Evolutionary conservation across 345 rosid genomes (phyloP).

Genomic region (Orychophragmus violaceus): DNA sequence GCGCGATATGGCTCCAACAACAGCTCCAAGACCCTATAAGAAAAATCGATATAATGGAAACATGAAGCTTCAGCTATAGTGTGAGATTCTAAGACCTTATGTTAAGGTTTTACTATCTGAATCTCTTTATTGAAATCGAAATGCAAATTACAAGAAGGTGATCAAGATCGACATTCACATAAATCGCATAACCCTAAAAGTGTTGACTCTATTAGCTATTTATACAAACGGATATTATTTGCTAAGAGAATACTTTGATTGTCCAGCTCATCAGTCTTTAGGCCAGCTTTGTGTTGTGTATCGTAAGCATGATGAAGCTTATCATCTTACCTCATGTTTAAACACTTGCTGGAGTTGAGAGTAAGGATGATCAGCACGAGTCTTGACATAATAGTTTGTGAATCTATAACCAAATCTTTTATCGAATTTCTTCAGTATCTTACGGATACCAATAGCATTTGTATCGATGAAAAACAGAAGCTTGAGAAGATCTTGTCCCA

Average conservation of each 20-base stretch:
- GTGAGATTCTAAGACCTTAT: constrained; percentile 4
- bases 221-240: no score
- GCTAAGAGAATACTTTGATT: no score
- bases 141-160: no score
- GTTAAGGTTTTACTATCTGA: no score
- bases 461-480: constrained; percentile 74
- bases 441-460: constrained; percentile 82
- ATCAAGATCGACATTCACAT: no score
- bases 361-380: constrained; percentile 96
- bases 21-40: constrained; percentile 89
- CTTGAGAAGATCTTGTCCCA: constrained; percentile 73
- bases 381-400: constrained; percentile 84
- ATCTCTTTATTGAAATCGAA: no score
- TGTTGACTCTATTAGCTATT: no score
- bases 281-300: no score
- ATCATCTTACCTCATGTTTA: constrained; percentile 99
- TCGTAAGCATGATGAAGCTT: no score
- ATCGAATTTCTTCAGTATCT: constrained; percentile 91
- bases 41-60: background rate
- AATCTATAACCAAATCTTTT: constrained; percentile 86
- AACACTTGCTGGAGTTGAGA: constrained; percentile 95
- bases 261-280: no score
- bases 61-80: background rate
- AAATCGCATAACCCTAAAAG: no score
- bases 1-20: constrained; percentile 92